These are phyloP conservation scores for Starmerella kuoi DNA, from an alignment of 805 yeast genomes.

Conservation along the genomic window DNA sequence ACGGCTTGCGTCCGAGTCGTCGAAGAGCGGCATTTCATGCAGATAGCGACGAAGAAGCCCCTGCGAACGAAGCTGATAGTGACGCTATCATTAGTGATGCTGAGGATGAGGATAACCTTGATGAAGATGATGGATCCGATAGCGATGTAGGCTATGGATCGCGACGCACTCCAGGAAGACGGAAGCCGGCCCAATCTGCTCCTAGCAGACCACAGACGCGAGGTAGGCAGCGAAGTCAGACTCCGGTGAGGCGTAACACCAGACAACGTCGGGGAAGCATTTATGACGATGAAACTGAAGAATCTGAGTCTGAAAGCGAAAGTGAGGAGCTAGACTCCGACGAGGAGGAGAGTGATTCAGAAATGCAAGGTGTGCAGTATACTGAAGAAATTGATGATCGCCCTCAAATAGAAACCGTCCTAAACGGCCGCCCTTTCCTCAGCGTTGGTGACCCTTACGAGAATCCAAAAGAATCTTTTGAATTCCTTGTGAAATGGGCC, in stretches of 20 bases:
- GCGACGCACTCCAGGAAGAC: not conserved
- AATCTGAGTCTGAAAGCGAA: slow-evolving; percentile 5
- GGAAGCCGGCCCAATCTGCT: not conserved
- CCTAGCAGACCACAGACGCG: not conserved
- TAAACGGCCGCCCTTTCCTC: slow-evolving; percentile 40
- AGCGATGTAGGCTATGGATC: slow-evolving; percentile 14
- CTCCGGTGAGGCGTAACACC: not conserved
- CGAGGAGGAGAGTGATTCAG: slow-evolving; percentile 5
- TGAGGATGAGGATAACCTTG: slow-evolving; percentile 15
- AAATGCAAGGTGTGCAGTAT: not conserved
- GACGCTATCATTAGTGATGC: slow-evolving; percentile 11
- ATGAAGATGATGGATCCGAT: slow-evolving; percentile 8
- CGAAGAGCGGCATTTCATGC: slow-evolving; percentile 19
- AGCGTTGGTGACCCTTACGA: slow-evolving; percentile 30
- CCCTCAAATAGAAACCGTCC: slow-evolving; percentile 37
- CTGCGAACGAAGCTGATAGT: slow-evolving; percentile 5
- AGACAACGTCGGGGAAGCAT: slow-evolving; percentile 15
- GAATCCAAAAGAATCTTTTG: slow-evolving; percentile 47
- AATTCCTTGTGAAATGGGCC: slow-evolving; percentile 66
- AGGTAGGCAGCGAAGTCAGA: not conserved
- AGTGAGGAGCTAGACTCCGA: slow-evolving; percentile 6
- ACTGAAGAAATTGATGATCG: slow-evolving; percentile 10
- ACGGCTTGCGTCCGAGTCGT: slow-evolving; percentile 33
- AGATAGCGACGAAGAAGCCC: slow-evolving; percentile 20
- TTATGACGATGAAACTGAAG: slow-evolving; percentile 23